Conservation (phyloP, 352 stramenopile genomes). For the Phytophthora ohioensis region DNA sequence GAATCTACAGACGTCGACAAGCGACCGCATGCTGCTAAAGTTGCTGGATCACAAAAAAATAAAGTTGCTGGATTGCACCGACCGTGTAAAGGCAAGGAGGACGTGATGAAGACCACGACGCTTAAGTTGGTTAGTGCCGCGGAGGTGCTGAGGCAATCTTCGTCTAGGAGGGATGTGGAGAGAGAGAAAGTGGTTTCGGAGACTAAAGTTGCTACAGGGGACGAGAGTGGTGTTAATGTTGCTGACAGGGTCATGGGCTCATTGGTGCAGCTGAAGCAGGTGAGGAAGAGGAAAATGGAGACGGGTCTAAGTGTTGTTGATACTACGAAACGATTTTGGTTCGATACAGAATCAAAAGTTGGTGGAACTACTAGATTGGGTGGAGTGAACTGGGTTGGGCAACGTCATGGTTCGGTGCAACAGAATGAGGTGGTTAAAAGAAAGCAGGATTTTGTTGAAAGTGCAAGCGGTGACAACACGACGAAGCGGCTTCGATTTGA, state of each 20-base stretch:
- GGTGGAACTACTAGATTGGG: neutral
- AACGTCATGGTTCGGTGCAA: neutral
- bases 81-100: slow-evolving; percentile 1
- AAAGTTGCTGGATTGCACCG: slow-evolving; percentile 10
- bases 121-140: neutral
- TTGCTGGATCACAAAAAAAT: neutral
- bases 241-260: neutral
- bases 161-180: slow-evolving; percentile 6
- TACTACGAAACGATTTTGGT: slow-evolving; percentile 2
- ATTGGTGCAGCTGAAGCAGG: neutral
- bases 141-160: slow-evolving; percentile 5
- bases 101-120: neutral
- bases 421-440: neutral
- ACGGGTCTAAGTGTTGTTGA: neutral
- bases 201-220: slow-evolving; percentile 3
- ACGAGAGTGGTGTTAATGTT: slow-evolving; percentile 6
- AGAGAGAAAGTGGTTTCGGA: neutral
- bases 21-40: neutral
- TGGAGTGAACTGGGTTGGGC: neutral
- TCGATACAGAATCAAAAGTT: slow-evolving; percentile 2
- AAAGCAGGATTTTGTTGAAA: neutral
- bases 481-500: slow-evolving; percentile 13
- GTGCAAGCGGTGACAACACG: slow-evolving; percentile 1
- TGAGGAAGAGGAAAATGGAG: neutral
- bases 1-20: neutral